Percentiles rank a stretch among this genome's conserved stretches.
Evolutionary conservation across 257 asterid genomes (phyloP).

Genomic region (Solanum peruvianum): DNA sequence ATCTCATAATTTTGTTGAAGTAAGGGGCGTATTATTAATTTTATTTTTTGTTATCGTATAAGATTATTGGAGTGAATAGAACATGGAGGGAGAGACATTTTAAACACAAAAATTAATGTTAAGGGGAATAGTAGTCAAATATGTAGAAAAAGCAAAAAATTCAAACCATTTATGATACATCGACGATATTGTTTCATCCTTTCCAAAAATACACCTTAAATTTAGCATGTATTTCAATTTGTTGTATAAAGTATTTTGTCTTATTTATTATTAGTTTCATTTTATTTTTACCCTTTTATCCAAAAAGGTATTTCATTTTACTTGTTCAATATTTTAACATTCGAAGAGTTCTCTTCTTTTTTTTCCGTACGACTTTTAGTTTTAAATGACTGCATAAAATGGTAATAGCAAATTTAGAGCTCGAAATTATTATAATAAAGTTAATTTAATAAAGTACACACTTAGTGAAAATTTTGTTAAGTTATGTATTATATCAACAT

Average conservation of each 20-base stretch:
- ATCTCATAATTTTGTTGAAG: not conserved
- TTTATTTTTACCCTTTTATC: not conserved
- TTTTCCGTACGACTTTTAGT: not conserved
- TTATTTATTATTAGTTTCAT: not conserved
- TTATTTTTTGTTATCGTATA: not conserved
- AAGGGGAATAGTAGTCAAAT: not conserved
- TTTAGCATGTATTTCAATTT: not conserved
- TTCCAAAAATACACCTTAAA: not conserved
- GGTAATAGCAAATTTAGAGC: not conserved
- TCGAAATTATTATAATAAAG: not conserved
- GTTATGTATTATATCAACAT: not conserved
- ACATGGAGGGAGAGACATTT: not conserved
- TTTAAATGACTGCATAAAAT: not conserved
- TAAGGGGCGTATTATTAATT: not conserved
- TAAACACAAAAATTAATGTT: not conserved
- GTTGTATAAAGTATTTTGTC: not conserved
- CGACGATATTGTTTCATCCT: not conserved
- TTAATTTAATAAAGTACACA: too few relatives aligned
- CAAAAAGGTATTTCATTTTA: not conserved
- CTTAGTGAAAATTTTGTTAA: not conserved
- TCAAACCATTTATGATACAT: not conserved
- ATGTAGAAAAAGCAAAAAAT: not conserved
- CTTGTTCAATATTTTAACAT: not conserved
- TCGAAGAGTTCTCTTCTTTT: too few relatives aligned
- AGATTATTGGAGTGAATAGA: not conserved